These are phyloP conservation scores for Cicer pinnatifidum DNA, from an alignment of 306 rosid genomes.

Conservation along the genomic window DNA sequence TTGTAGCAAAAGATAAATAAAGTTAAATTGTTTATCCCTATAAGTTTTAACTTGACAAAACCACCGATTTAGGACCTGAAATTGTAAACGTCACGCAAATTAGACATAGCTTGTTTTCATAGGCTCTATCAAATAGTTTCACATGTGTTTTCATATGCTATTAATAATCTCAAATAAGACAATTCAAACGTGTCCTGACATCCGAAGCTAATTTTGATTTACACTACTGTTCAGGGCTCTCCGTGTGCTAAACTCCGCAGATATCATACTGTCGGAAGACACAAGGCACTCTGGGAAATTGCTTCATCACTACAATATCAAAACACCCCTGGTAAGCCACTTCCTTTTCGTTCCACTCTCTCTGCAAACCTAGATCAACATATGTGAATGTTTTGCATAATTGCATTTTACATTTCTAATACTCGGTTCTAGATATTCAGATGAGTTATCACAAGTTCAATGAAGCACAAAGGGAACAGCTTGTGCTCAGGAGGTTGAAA, in stretches of 20 bases:
- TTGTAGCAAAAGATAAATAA: background rate
- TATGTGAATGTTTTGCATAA: background rate
- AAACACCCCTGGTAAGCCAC: conserved; percentile 78
- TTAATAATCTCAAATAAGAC: background rate
- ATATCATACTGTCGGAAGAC: conserved; percentile 87
- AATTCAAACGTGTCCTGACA: background rate
- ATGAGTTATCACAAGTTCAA: conserved; percentile 94
- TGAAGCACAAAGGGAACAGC: conserved; percentile 80
- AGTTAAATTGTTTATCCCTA: too few relatives aligned
- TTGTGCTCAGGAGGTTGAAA: conserved; percentile 82
- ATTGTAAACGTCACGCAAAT: too few relatives aligned
- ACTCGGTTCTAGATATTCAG: conserved; percentile 53
- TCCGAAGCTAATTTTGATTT: background rate
- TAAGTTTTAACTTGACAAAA: too few relatives aligned
- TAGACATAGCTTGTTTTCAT: background rate
- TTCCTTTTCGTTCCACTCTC: background rate
- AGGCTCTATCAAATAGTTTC: background rate
- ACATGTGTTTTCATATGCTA: background rate
- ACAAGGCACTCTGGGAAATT: conserved; percentile 93
- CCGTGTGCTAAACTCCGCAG: conserved; percentile 75
- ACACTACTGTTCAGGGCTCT: conserved; percentile 62
- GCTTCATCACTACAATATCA: conserved; percentile 78
- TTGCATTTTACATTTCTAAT: conserved; percentile 45
- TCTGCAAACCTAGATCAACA: background rate
- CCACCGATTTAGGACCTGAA: too few relatives aligned